Evolutionary conservation across 1,284 basidiomycete genomes (phyloP), one percentile per base, ranked within the genome.

Genomic region (Boletus sp.): DNA sequence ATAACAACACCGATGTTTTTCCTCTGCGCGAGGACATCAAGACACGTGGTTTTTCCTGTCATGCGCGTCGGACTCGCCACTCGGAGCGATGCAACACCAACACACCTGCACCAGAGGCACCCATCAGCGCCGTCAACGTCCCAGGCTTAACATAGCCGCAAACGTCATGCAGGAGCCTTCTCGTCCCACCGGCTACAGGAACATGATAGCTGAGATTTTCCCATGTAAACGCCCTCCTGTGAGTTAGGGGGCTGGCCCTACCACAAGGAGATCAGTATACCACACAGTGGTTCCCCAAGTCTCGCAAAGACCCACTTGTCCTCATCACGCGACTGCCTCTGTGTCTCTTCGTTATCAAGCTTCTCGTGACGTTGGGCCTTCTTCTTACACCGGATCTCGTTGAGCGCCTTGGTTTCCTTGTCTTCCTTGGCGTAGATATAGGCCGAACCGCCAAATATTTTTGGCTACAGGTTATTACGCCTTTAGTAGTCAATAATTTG

Each of bases 111-210:
- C 92, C 92, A 52, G 84, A 88, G 3, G 88, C 85, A 51, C 91
- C 84, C 84, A 87, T 85, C 20, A 88, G 72, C 25, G 79, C 85
- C 1, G 83, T 88, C 57, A 95, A 70, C 16, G 84, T 90, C 10
- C 88, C 89, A n/a, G 91, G 91, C 57, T 84, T 86, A 50, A 94
- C 90, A 68, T 85, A 95, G 0, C 93, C 93, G 58, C 78, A 82
- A n/a, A 95, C 85, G 59, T 92, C 82, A 62, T 94, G 82, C 41
- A 95, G 75, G 32, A 95, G 75, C 43, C 84, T 76, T 16, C 76
- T 77, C 4, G 73, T 73, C 37, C 91, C 84, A 20, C 79, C 82
- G 34, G 85, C 78, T 25, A 88, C 80, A 7, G 82, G 84, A 22
- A 93, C 84, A 57, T 80, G 73, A 57, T 91, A 91, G 59, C 83